Conservation (phyloP, 2,329 filamentous ascomycete species). For the Fusarium sacchari region DNA sequence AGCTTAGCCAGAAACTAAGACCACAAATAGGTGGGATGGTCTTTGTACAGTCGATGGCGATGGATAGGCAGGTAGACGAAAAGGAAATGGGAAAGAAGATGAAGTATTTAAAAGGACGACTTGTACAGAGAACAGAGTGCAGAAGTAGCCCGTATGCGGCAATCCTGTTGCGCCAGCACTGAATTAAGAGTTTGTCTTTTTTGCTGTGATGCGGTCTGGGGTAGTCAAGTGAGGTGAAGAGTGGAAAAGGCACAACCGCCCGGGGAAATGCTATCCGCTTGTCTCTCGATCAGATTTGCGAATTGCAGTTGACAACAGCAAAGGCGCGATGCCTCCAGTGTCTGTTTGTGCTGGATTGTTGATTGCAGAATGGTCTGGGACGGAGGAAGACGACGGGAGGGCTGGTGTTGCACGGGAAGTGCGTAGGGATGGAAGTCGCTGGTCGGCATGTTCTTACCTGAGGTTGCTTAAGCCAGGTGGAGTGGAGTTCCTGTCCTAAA, state of each 20-base stretch:
- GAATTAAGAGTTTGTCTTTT: constrained; percentile 26
- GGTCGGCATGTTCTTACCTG: constrained; percentile 5
- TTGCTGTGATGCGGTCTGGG: constrained; percentile 30
- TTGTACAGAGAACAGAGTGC: not conserved
- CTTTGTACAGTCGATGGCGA: not conserved
- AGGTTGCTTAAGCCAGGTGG: constrained; percentile 16
- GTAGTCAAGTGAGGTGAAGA: constrained; percentile 8
- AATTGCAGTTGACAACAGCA: constrained; percentile 17
- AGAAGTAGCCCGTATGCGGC: constrained; percentile 30
- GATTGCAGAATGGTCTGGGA: constrained; percentile 5
- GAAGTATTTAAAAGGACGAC: not conserved
- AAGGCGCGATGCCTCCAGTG: constrained; percentile 8
- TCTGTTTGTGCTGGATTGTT: constrained; percentile 21
- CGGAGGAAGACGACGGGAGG: constrained; percentile 21
- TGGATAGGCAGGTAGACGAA: not conserved
- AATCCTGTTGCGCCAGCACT: constrained; percentile 31
- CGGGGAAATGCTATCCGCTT: constrained; percentile 19
- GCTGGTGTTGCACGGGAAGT: constrained; percentile 18
- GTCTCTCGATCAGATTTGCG: constrained; percentile 11
- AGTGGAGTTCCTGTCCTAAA: constrained; percentile 25
- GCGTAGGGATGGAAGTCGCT: not conserved
- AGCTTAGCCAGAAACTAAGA: not conserved
- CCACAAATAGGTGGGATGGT: not conserved
- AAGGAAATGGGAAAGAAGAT: not conserved
- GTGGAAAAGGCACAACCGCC: constrained; percentile 3